Evolutionary conservation across 2,329 filamentous ascomycete genomes (phyloP).

Genomic region (Fusarium keratoplasticum): DNA sequence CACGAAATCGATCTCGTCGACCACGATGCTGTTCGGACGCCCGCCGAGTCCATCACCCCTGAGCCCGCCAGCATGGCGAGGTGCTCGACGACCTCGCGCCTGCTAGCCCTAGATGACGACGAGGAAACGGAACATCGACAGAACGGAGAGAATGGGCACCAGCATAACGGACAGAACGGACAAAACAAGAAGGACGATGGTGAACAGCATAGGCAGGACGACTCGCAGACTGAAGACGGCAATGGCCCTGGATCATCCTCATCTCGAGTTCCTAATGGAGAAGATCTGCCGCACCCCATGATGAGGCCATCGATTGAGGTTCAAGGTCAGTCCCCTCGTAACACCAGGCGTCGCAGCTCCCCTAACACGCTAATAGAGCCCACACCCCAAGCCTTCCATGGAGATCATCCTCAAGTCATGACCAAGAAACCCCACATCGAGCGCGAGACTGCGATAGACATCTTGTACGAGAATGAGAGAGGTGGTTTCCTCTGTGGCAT

Average conservation of each 20-base stretch:
- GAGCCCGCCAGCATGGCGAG: slow-evolving; percentile 34
- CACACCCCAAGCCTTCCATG: slow-evolving; percentile 42
- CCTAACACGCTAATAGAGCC: slow-evolving; percentile 43
- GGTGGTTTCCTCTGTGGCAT: slow-evolving; percentile 91
- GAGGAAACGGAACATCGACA: slow-evolving; percentile 11
- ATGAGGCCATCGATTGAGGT: slow-evolving; percentile 50
- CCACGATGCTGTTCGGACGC: slow-evolving; percentile 51
- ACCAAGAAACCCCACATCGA: slow-evolving; percentile 48
- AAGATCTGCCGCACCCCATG: slow-evolving; percentile 30
- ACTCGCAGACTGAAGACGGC: slow-evolving; percentile 25
- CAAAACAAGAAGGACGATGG: slow-evolving; percentile 22
- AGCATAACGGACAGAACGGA: slow-evolving; percentile 5
- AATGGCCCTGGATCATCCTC: slow-evolving; percentile 7
- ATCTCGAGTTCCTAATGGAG: slow-evolving; percentile 12
- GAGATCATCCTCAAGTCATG: slow-evolving; percentile 49
- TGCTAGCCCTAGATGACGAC: slow-evolving; percentile 37
- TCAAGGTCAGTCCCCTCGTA: slow-evolving; percentile 41
- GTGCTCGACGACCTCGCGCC: slow-evolving; percentile 40
- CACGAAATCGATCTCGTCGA: slow-evolving; percentile 79
- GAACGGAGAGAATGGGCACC: not conserved
- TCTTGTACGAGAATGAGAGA: slow-evolving; percentile 95
- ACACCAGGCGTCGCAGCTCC: not conserved
- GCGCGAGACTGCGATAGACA: slow-evolving; percentile 76
- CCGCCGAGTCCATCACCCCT: slow-evolving; percentile 29
- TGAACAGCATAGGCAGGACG: slow-evolving; percentile 16